Evolutionary conservation across 352 stramenopile species (phyloP).

Genomic region (Globisporangium sylvaticum): DNA sequence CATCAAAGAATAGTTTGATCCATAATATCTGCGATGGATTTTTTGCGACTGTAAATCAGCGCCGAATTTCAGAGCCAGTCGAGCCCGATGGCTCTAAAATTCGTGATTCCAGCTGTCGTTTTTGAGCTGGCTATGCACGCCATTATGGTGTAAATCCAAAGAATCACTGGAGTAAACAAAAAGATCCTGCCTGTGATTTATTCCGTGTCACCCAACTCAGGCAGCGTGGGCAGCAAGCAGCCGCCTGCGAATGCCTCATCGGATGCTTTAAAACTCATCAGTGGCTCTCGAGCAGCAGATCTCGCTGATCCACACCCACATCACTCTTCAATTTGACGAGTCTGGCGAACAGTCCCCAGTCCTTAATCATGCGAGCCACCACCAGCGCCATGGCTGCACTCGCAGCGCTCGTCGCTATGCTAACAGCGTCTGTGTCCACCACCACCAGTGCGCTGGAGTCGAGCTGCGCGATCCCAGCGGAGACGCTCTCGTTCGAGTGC

Average conservation of each 20-base stretch:
- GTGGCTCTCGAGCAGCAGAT: background rate
- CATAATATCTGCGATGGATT: background rate
- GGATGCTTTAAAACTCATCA: background rate
- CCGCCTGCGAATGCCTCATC: background rate
- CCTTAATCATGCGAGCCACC: background rate
- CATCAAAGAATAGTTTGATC: background rate
- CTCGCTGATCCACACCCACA: background rate
- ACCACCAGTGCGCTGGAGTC: background rate
- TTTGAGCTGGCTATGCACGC: background rate
- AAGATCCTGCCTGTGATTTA: background rate
- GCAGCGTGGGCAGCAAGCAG: background rate
- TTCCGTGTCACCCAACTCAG: background rate
- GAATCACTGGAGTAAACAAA: background rate
- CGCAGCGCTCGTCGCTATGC: background rate
- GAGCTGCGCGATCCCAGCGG: background rate
- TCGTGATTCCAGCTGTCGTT: background rate
- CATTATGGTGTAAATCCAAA: background rate
- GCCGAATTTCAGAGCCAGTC: background rate
- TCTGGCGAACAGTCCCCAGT: background rate
- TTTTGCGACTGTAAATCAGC: background rate
- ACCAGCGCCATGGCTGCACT: background rate
- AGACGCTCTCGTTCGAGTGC: constrained; percentile 8
- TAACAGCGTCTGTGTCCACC: background rate
- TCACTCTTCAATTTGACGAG: background rate
- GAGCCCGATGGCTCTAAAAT: background rate